These are phyloP conservation scores for Pelagophyceae sp. DNA, from an alignment of 352 stramenopile genomes.

Conservation along the genomic window DNA sequence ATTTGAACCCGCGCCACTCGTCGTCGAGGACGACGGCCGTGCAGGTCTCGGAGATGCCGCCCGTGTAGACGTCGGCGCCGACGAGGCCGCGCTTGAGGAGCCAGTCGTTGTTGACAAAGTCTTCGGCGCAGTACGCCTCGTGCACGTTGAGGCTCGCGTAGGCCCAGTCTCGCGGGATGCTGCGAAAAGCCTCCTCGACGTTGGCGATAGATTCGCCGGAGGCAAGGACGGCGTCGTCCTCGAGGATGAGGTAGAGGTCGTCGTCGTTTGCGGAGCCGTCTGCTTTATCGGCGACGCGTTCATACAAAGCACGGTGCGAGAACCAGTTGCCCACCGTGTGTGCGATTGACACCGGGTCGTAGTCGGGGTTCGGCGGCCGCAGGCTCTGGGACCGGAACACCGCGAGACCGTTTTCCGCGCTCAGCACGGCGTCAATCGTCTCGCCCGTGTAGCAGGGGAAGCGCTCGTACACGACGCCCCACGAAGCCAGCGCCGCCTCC, in stretches of 20 bases:
- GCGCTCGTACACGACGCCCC: background rate
- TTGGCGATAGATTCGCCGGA: too few species aligned
- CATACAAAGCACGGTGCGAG: background rate
- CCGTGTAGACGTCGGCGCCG: background rate
- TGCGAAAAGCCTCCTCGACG: background rate
- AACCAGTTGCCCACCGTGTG: background rate
- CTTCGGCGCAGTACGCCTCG: background rate
- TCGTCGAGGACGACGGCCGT: background rate
- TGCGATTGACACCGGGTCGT: background rate
- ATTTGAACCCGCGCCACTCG: background rate
- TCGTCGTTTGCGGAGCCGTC: background rate
- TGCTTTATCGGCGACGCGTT: background rate
- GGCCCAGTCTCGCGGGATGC: background rate
- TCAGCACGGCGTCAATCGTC: background rate
- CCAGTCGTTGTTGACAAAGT: constrained; percentile 9
- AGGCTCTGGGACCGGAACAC: background rate
- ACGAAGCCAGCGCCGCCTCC: background rate
- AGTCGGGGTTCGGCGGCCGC: background rate
- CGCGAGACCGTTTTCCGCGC: background rate
- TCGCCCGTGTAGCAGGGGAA: background rate
- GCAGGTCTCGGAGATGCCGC: background rate
- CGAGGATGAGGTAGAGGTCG: constrained; percentile 5
- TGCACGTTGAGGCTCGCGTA: constrained; percentile 13
- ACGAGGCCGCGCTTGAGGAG: background rate
- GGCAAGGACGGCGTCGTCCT: background rate